phyloP scores from a whole-genome alignment of 2,329 filamentous ascomycete genomes.

The Pseudopyricularia cyperi region DNA sequence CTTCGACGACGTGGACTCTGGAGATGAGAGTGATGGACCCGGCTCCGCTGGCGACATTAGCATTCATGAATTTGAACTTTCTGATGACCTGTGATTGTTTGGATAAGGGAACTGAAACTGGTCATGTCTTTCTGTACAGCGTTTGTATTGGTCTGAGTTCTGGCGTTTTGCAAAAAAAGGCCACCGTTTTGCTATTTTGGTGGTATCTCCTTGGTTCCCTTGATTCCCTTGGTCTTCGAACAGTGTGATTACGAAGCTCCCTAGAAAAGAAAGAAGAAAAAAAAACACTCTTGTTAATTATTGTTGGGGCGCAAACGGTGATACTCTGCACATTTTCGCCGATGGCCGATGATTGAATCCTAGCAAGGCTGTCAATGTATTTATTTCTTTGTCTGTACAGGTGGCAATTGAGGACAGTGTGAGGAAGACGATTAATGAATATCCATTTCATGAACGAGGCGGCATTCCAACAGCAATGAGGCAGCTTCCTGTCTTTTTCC shows the following conservation, averaged over 20 bases:
- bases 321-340: too few species aligned
- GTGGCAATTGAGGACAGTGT: too few species aligned
- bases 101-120: neutral
- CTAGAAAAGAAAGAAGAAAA: too few species aligned
- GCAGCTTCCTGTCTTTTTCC: too few species aligned
- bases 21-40: slow-evolving; percentile 28
- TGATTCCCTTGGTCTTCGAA: neutral
- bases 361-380: too few species aligned
- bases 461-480: too few species aligned
- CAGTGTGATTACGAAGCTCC: neutral
- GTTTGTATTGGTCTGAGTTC: neutral
- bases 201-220: neutral
- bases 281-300: too few species aligned
- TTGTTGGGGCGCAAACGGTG: too few species aligned
- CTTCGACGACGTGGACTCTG: slow-evolving; percentile 37
- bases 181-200: neutral
- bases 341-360: too few species aligned
- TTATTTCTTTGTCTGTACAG: neutral
- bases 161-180: neutral
- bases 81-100: slow-evolving; percentile 20
- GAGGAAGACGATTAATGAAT: too few species aligned
- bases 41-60: slow-evolving; percentile 28
- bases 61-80: slow-evolving; percentile 44
- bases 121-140: slow-evolving; percentile 1
- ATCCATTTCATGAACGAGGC: too few species aligned